These are phyloP conservation scores for Pinus tabuliformis DNA, from an alignment of 75 land plant genomes.

Conservation along the genomic window DNA sequence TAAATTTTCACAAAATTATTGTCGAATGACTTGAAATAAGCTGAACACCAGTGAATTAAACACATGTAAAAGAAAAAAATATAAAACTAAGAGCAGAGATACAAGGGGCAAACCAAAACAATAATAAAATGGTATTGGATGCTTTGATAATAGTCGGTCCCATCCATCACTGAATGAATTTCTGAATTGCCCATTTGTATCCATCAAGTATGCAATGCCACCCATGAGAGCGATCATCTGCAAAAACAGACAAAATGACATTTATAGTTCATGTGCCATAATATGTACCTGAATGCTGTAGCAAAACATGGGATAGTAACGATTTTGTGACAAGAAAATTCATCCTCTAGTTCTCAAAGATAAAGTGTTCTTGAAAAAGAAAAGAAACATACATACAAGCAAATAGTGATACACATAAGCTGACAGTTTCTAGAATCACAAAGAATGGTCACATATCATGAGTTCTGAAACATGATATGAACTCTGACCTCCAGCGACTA, in stretches of 20 bases:
- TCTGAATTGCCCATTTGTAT: conserved; percentile 79
- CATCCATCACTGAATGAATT: conserved; percentile 82
- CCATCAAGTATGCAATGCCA: conserved; percentile 72
- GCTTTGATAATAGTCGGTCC: conserved; percentile 83
- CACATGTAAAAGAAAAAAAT: background rate
- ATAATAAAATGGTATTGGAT: conserved; percentile 93
- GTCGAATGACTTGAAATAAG: background rate
- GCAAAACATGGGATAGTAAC: background rate
- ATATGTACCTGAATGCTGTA: background rate
- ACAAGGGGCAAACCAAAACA: conserved; percentile 63
- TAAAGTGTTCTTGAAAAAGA: too few species aligned
- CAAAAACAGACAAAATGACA: background rate
- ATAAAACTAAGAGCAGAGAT: background rate
- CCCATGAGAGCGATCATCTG: conserved; percentile 80
- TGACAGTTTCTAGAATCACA: too few species aligned
- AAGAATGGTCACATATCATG: too few species aligned
- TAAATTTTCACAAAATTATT: background rate
- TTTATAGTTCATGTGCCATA: background rate
- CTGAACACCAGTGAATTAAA: background rate
- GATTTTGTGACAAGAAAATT: background rate
- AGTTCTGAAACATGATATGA: too few species aligned
- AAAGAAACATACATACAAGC: too few species aligned
- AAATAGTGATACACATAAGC: too few species aligned
- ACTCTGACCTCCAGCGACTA: too few species aligned
- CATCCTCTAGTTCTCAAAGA: too few species aligned